phyloP scores from a whole-genome alignment of 257 asterid species.

The Solanum neorickii region DNA sequence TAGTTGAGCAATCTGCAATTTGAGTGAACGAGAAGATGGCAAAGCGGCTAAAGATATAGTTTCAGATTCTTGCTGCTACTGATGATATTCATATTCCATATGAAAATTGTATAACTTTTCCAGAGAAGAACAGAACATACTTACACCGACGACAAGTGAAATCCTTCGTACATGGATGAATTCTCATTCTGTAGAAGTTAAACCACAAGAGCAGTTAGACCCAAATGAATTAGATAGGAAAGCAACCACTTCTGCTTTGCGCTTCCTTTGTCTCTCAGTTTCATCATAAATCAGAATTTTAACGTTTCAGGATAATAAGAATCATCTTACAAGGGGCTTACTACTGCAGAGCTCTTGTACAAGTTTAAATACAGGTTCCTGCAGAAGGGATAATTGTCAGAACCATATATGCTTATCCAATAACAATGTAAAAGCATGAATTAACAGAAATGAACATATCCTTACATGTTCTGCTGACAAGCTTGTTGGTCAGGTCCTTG shows the following conservation, averaged over 20 bases:
- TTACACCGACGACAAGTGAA: conserved; percentile 28
- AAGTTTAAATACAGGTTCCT: conserved; percentile 60
- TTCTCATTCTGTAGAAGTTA: conserved; percentile 18
- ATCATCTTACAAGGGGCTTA: conserved; percentile 41
- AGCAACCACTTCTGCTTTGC: background rate
- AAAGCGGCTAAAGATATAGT: background rate
- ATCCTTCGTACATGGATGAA: conserved; percentile 25
- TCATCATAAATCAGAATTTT: background rate
- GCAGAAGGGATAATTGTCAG: background rate
- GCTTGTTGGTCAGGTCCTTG: conserved; percentile 55
- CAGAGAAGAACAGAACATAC: background rate
- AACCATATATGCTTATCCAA: background rate
- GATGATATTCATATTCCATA: background rate
- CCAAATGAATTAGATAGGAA: background rate
- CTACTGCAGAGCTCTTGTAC: conserved; percentile 57
- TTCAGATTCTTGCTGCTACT: background rate
- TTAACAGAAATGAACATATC: background rate
- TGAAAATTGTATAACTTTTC: background rate
- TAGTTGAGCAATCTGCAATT: background rate
- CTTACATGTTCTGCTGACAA: conserved; percentile 56
- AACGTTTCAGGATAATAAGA: background rate
- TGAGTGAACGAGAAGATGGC: background rate
- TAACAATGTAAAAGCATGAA: background rate
- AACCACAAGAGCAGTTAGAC: conserved; percentile 10
- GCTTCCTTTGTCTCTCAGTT: background rate